phyloP scores from a whole-genome alignment of 2,329 filamentous ascomycete species.

The Claviceps paspali region DNA sequence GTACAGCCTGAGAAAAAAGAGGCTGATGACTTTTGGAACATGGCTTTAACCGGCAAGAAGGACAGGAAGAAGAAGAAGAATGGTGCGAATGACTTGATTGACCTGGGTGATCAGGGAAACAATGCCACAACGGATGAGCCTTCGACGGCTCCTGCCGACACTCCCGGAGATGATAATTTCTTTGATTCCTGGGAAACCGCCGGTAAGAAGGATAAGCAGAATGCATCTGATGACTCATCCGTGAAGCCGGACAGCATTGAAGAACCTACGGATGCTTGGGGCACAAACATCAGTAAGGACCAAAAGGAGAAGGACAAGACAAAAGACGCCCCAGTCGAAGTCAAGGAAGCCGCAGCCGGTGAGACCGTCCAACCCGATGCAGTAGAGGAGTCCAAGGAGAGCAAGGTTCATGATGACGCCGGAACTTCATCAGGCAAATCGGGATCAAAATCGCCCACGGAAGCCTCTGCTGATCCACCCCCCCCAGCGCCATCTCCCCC shows the following conservation, averaged over 20 bases:
- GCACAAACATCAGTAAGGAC: too few relatives aligned
- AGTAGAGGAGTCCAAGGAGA: slow-evolving; percentile 27
- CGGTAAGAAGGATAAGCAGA: slow-evolving; percentile 27
- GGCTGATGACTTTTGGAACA: slow-evolving; percentile 16
- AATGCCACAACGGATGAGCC: slow-evolving; percentile 12
- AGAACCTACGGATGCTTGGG: too few relatives aligned
- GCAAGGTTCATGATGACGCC: slow-evolving; percentile 25
- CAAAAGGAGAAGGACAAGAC: slow-evolving; percentile 37
- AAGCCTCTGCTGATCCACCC: slow-evolving; percentile 25
- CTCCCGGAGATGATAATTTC: slow-evolving; percentile 32
- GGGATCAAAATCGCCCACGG: slow-evolving; percentile 26
- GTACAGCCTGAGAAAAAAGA: slow-evolving; percentile 14
- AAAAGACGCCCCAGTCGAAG: slow-evolving; percentile 33
- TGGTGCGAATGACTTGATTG: slow-evolving; percentile 17
- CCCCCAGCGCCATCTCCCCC: slow-evolving; percentile 34
- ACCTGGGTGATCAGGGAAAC: slow-evolving; percentile 17
- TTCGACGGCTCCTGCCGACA: slow-evolving; percentile 15
- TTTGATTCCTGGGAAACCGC: slow-evolving; percentile 42
- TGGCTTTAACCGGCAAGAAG: slow-evolving; percentile 12
- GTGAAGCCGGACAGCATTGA: too few relatives aligned
- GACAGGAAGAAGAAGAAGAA: slow-evolving; percentile 12
- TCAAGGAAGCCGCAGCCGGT: slow-evolving; percentile 29
- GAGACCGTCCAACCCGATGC: slow-evolving; percentile 31
- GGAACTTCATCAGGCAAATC: slow-evolving; percentile 28
- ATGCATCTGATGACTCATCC: too few relatives aligned